Evolutionary conservation across 345 rosid species (phyloP).

Genomic region (Salix dunnii): DNA sequence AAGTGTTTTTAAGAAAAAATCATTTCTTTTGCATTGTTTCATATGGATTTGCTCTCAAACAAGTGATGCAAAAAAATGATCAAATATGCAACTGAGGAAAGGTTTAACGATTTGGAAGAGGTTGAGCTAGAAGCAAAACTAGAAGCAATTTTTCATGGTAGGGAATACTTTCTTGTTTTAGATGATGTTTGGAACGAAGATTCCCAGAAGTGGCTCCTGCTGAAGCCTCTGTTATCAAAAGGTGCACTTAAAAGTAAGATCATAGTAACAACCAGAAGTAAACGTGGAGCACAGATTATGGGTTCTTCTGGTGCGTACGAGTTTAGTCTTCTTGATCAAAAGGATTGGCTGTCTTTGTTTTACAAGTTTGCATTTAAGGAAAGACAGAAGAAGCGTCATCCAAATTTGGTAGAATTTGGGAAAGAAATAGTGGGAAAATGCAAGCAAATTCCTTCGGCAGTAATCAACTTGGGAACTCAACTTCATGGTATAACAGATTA

Average conservation of each 20-base stretch:
- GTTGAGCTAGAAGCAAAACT: not conserved
- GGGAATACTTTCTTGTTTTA: not conserved
- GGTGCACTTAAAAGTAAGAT: slow-evolving; percentile 17
- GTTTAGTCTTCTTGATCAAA: slow-evolving; percentile 3
- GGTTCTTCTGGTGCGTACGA: not conserved
- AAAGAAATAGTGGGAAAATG: slow-evolving; percentile 31
- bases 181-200: slow-evolving; percentile 23
- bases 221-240: not conserved
- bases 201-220: not conserved
- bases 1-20: too few relatives aligned
- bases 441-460: slow-evolving; percentile 23
- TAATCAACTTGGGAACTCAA: slow-evolving; percentile 16
- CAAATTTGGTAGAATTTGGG: slow-evolving; percentile 10
- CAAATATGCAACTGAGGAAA: not conserved
- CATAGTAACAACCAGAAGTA: slow-evolving; percentile 13
- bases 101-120: too few relatives aligned
- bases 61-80: not conserved
- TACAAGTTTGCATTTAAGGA: slow-evolving; percentile 22
- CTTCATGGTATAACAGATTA: not conserved
- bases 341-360: slow-evolving; percentile 23
- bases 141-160: not conserved
- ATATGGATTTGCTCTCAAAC: not conserved
- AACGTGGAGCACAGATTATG: slow-evolving; percentile 5
- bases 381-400: not conserved
- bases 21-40: too few relatives aligned